Evolutionary conservation across 2,329 filamentous ascomycete genomes (phyloP).

Genomic region (Colletotrichum endophyticum): DNA sequence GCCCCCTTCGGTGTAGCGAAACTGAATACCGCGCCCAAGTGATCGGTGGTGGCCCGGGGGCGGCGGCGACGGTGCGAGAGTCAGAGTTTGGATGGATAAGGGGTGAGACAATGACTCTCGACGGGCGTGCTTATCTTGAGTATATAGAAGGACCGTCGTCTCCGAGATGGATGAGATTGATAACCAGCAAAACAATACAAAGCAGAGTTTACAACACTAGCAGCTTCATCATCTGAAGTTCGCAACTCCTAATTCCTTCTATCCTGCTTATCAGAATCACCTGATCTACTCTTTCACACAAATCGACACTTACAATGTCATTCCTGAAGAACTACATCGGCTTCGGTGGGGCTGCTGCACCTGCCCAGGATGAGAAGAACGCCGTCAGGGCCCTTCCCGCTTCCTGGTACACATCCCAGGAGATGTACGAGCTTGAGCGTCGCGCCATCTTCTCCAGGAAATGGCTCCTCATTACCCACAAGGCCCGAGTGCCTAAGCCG

Average conservation of each 20-base stretch:
- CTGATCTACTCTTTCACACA: not conserved
- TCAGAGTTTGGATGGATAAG: not conserved
- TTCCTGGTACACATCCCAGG: conserved; percentile 56
- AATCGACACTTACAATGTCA: conserved; percentile 26
- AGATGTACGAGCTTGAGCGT: conserved; percentile 62
- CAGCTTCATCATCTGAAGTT: not conserved
- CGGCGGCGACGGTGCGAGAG: not conserved
- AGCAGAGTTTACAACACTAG: not conserved
- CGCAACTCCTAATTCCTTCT: not conserved
- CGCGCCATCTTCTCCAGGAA: conserved; percentile 62
- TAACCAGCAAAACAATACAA: not conserved
- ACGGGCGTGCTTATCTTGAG: conserved; percentile 1
- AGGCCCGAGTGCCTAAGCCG: conserved; percentile 50
- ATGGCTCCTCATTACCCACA: conserved; percentile 61
- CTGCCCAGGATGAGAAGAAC: conserved; percentile 29
- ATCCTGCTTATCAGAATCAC: not conserved
- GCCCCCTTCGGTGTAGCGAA: not conserved
- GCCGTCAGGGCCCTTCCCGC: conserved; percentile 45
- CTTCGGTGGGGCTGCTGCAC: conserved; percentile 27
- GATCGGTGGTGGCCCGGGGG: not conserved
- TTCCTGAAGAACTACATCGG: conserved; percentile 43
- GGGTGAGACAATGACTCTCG: not conserved
- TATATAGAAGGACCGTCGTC: conserved; percentile 21
- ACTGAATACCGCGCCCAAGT: not conserved
- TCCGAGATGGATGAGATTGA: not conserved